Evolutionary conservation across 2,329 filamentous ascomycete species (phyloP).

Genomic region (Aureobasidium uvarum): DNA sequence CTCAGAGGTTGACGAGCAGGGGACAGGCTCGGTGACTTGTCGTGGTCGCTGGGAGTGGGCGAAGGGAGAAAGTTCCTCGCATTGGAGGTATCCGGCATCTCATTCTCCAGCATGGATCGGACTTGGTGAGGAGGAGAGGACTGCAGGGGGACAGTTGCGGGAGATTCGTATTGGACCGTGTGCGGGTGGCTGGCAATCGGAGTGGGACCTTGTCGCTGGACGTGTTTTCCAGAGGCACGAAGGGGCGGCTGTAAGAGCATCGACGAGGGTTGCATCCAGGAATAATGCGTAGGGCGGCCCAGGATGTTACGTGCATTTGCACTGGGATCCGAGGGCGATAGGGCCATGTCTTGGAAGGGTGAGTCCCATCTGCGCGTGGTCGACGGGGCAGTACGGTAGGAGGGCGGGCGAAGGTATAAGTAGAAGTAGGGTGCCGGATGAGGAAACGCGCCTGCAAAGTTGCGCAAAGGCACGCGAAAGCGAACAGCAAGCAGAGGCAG

Average conservation of each 20-base stretch:
- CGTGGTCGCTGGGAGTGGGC: constrained; percentile 23
- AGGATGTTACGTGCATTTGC: constrained; percentile 6
- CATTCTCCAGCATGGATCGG: not conserved
- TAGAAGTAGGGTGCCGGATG: not conserved
- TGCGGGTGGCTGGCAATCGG: not conserved
- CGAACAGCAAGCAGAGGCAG: not conserved
- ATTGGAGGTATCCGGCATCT: not conserved
- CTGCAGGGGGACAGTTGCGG: not conserved
- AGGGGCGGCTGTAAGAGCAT: constrained; percentile 13
- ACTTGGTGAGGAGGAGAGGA: not conserved
- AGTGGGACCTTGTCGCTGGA: not conserved
- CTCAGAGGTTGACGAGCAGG: not conserved
- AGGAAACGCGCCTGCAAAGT: not conserved
- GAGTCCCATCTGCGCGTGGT: constrained; percentile 4
- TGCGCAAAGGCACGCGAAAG: constrained; percentile 13
- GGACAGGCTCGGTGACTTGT: constrained; percentile 9
- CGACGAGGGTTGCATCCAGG: constrained; percentile 11
- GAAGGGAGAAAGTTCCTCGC: constrained; percentile 18
- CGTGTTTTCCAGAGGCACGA: not conserved
- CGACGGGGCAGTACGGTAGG: not conserved
- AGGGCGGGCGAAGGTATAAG: not conserved
- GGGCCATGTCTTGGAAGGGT: not conserved
- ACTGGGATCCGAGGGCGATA: not conserved
- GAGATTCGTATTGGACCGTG: not conserved
- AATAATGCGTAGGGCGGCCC: constrained; percentile 4